These are phyloP conservation scores for Geotrichum histeridarum DNA, from an alignment of 1,139 yeast species.

Conservation along the genomic window DNA sequence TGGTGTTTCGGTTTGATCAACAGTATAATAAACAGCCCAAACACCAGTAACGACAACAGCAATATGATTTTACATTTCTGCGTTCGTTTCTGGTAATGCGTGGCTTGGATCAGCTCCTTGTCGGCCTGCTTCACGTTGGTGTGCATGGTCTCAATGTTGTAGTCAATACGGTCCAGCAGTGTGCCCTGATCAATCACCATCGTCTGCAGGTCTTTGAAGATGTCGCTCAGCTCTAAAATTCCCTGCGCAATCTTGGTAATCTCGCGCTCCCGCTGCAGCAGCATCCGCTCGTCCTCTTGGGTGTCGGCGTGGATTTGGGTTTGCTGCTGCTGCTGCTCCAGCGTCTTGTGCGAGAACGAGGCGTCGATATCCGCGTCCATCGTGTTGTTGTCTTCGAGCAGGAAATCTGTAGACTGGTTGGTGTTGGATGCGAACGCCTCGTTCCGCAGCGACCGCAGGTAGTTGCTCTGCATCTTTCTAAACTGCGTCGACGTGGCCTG, in stretches of 20 bases:
- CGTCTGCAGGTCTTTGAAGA: constrained; percentile 87
- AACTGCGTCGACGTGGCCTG: constrained; percentile 74
- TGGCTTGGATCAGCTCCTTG: constrained; percentile 70
- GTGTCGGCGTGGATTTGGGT: constrained; percentile 15
- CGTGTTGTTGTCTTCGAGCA: constrained; percentile 5
- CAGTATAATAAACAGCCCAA: constrained; percentile 66
- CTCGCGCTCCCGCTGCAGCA: constrained; percentile 72
- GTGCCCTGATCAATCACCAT: constrained; percentile 96
- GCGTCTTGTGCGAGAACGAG: constrained; percentile 41
- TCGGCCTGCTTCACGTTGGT: constrained; percentile 73
- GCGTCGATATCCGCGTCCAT: constrained; percentile 41
- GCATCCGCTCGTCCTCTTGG: constrained; percentile 17
- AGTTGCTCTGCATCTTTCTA: constrained; percentile 82
- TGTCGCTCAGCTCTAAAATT: constrained; percentile 84
- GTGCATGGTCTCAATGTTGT: constrained; percentile 75
- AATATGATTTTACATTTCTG: constrained; percentile 87
- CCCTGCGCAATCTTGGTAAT: constrained; percentile 90
- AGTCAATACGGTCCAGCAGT: constrained; percentile 84
- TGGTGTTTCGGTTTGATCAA: constrained; percentile 57
- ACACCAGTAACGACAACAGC: constrained; percentile 61
- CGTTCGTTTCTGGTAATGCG: constrained; percentile 76
- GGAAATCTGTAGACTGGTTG: background rate
- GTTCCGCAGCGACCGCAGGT: constrained; percentile 54
- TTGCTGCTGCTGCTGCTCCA: constrained; percentile 34
- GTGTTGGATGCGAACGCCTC: constrained; percentile 30